These are phyloP conservation scores for Rugosomyces carneus DNA, from an alignment of 1,284 basidiomycete species.

Conservation along the genomic window DNA sequence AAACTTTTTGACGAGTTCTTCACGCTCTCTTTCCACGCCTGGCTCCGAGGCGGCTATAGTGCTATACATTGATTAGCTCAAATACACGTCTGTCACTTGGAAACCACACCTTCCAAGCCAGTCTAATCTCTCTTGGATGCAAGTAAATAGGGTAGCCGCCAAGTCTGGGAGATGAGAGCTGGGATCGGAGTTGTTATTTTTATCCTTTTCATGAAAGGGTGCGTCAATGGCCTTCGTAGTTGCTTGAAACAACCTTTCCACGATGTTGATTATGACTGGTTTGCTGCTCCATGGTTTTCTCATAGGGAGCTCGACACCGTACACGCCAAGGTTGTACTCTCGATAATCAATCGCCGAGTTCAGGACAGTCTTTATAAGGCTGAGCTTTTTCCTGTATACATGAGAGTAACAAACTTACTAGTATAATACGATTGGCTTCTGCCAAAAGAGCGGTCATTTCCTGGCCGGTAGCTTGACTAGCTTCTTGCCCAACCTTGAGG, in stretches of 20 bases:
- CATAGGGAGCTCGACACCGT: constrained; percentile 71
- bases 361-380: constrained; percentile 53
- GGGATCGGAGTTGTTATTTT: constrained; percentile 25
- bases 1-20: constrained; percentile 61
- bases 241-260: constrained; percentile 68
- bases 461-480: constrained; percentile 34
- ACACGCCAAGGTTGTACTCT: constrained; percentile 63
- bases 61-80: constrained; percentile 23
- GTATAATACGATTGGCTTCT: constrained; percentile 69
- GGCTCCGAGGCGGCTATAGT: constrained; percentile 38
- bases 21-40: constrained; percentile 44
- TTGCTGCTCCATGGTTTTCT: constrained; percentile 83
- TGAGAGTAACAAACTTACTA: constrained; percentile 41
- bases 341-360: constrained; percentile 73
- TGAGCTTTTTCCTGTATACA: background rate
- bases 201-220: constrained; percentile 22
- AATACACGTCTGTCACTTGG: background rate
- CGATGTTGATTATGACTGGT: constrained; percentile 58
- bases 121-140: constrained; percentile 67
- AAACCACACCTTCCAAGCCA: constrained; percentile 57
- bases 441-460: constrained; percentile 43
- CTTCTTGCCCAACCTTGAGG: constrained; percentile 45
- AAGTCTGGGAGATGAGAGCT: constrained; percentile 70
- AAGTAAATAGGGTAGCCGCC: constrained; percentile 63
- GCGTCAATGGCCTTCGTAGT: constrained; percentile 50